These are phyloP conservation scores for Ambrosia artemisiifolia DNA, from an alignment of 129 eudicot genomes.

Conservation along the genomic window DNA sequence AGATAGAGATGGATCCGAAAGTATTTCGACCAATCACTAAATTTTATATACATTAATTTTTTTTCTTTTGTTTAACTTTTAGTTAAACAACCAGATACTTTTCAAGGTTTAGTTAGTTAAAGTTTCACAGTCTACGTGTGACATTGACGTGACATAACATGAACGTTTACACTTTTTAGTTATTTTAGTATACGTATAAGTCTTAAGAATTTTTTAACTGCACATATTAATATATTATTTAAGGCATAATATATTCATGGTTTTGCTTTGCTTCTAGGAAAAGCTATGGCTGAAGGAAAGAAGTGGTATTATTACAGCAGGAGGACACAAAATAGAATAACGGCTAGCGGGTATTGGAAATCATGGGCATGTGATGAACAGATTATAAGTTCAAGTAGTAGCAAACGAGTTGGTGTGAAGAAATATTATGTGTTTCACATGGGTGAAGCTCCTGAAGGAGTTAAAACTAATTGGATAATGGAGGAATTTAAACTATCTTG, in stretches of 20 bases:
- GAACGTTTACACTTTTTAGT: too few species aligned
- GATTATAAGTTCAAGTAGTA: slow-evolving; percentile 36
- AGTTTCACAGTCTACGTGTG: too few species aligned
- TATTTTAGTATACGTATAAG: too few species aligned
- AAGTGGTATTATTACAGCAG: slow-evolving; percentile 91
- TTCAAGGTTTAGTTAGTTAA: too few species aligned
- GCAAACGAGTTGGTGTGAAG: slow-evolving; percentile 65
- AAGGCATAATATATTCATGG: background rate
- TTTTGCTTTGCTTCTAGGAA: slow-evolving; percentile 46
- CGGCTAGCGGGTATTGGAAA: slow-evolving; percentile 75
- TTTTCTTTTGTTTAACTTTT: too few species aligned
- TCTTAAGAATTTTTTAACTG: background rate
- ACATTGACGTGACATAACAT: too few species aligned
- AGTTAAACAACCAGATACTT: too few species aligned
- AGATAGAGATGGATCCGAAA: too few species aligned
- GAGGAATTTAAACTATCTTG: slow-evolving; percentile 73
- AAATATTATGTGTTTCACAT: slow-evolving; percentile 59
- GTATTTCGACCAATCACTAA: too few species aligned
- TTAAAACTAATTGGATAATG: slow-evolving; percentile 84
- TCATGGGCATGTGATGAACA: slow-evolving; percentile 70
- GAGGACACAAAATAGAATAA: slow-evolving; percentile 56
- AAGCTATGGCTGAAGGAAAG: slow-evolving; percentile 74
- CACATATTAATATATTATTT: background rate
- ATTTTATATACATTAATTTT: too few species aligned
- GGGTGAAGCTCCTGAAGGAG: slow-evolving; percentile 68